Percentiles rank a stretch among this genome's conserved stretches.
phyloP scores from a whole-genome alignment of 31 red algal species.

The Endocladia muricata region DNA sequence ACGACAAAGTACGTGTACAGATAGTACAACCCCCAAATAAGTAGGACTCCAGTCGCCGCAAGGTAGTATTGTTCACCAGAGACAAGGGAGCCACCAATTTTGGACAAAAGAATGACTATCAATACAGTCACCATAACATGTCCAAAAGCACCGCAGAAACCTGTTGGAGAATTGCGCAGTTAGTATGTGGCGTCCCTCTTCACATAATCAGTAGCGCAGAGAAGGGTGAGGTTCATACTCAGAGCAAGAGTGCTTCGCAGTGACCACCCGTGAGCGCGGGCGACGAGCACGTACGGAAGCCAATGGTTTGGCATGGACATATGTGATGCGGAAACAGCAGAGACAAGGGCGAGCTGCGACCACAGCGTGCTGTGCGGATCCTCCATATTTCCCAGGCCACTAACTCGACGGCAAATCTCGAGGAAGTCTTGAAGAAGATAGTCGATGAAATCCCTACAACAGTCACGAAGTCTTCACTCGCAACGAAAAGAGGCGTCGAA shows the following conservation, averaged over 20 bases:
- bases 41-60: constrained; percentile 15
- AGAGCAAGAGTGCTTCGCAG: constrained; percentile 18
- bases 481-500: too few species aligned
- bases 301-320: constrained; percentile 72
- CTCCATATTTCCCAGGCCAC: not conserved
- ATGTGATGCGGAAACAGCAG: constrained; percentile 52
- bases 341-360: constrained; percentile 44
- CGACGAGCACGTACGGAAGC: constrained; percentile 52
- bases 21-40: constrained; percentile 41
- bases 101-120: constrained; percentile 33
- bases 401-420: not conserved
- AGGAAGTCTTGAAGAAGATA: too few species aligned
- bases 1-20: constrained; percentile 36
- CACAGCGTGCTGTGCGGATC: constrained; percentile 18
- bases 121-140: constrained; percentile 39
- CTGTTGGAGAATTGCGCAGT: not conserved
- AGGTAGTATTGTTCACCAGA: constrained; percentile 35
- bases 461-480: too few species aligned
- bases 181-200: too few species aligned
- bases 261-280: constrained; percentile 38
- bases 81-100: constrained; percentile 33
- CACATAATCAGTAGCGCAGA: not conserved
- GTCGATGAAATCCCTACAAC: too few species aligned
- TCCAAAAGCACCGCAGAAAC: constrained; percentile 32
- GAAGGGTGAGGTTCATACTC: constrained; percentile 11